These are phyloP conservation scores for Rhodotorula toruloides DNA, from an alignment of 768 basidiomycete genomes.

Conservation along the genomic window DNA sequence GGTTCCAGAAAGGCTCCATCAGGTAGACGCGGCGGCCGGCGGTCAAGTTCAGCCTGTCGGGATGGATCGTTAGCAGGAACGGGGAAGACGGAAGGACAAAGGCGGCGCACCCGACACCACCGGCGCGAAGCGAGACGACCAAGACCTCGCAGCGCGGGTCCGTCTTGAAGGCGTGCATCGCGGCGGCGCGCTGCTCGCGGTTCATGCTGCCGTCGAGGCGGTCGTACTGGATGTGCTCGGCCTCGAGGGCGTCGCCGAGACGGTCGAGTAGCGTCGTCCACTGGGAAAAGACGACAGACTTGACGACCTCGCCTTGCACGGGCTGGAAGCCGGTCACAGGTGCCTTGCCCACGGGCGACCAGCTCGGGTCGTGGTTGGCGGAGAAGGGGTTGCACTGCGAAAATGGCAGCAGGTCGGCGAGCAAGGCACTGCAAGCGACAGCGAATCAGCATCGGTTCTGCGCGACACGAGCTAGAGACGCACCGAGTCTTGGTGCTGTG, in stretches of 20 bases:
- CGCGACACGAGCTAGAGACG: no score
- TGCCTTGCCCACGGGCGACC: conserved; percentile 66
- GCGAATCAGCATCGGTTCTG: no score
- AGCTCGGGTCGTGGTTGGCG: conserved; percentile 75
- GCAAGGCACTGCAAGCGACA: conserved; percentile 55
- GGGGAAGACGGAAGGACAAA: not conserved
- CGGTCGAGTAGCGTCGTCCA: conserved; percentile 38
- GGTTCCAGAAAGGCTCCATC: conserved; percentile 53
- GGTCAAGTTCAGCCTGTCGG: conserved; percentile 73
- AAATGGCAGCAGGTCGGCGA: conserved; percentile 71
- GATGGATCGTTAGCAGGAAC: not conserved
- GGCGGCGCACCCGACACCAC: conserved; percentile 69
- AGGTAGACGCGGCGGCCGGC: conserved; percentile 89
- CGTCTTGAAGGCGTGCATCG: conserved; percentile 85
- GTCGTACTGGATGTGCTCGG: conserved; percentile 81
- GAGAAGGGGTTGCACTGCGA: conserved; percentile 82
- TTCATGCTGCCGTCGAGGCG: conserved; percentile 97
- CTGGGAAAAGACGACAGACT: conserved; percentile 92
- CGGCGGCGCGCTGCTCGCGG: conserved; percentile 80
- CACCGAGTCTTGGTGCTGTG: conserved; percentile 43
- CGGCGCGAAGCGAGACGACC: conserved; percentile 90
- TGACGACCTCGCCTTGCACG: conserved; percentile 50
- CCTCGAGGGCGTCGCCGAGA: conserved; percentile 57
- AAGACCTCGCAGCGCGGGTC: conserved; percentile 90
- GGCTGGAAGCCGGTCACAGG: conserved; percentile 54